Evolutionary conservation across 2,329 filamentous ascomycete genomes (phyloP).

Genomic region (Taxawa tesnikishii): DNA sequence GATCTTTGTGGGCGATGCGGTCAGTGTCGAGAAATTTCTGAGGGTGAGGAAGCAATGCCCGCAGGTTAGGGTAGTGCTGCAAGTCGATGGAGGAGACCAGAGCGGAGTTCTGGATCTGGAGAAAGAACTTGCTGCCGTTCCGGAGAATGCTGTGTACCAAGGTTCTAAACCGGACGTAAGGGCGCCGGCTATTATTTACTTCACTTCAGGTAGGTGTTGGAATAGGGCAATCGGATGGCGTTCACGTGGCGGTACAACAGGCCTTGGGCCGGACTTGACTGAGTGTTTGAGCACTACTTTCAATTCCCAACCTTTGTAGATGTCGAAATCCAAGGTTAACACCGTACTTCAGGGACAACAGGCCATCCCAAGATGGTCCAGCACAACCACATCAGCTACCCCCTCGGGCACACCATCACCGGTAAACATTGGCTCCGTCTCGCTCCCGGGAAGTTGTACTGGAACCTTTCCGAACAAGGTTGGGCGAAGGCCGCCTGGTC

Average conservation of each 20-base stretch:
- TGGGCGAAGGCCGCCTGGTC: conserved; percentile 32
- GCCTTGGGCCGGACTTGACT: no score
- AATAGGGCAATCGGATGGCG: no score
- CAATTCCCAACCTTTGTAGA: no score
- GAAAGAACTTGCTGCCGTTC: no score
- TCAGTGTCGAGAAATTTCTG: conserved; percentile 22
- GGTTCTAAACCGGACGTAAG: conserved; percentile 15
- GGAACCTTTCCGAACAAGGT: conserved; percentile 29
- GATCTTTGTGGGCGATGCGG: conserved; percentile 25
- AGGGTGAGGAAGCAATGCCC: conserved; percentile 19
- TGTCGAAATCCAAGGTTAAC: no score
- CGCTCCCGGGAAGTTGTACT: conserved; percentile 23
- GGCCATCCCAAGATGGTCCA: conserved; percentile 29
- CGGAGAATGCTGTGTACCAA: no score
- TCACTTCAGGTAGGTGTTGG: no score
- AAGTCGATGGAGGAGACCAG: conserved; percentile 14
- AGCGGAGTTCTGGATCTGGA: no score
- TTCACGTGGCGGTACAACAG: no score
- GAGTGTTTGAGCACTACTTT: no score
- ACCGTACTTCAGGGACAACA: conserved; percentile 27
- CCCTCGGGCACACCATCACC: conserved; percentile 26
- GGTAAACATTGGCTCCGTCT: conserved; percentile 26
- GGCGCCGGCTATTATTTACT: conserved; percentile 25
- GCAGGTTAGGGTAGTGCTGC: conserved; percentile 21
- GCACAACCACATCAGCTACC: conserved; percentile 28